These are phyloP conservation scores for Zygoascus biomembranicola DNA, from an alignment of 805 yeast species.

Conservation along the genomic window DNA sequence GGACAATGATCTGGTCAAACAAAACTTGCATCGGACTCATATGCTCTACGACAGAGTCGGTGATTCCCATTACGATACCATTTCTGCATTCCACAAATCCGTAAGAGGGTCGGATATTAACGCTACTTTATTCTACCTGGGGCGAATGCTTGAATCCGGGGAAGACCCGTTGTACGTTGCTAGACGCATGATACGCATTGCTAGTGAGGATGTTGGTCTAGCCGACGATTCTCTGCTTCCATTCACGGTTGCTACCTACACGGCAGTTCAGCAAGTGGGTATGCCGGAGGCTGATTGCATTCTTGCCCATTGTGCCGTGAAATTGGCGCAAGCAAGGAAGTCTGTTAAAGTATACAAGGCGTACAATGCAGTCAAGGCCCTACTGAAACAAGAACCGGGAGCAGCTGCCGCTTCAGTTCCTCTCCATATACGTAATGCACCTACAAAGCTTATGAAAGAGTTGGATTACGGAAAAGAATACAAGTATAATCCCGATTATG, in stretches of 20 bases:
- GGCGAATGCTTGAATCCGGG: constrained; percentile 85
- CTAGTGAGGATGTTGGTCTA: constrained; percentile 89
- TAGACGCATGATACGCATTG: constrained; percentile 86
- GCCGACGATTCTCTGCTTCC: constrained; percentile 79
- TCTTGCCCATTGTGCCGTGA: constrained; percentile 88
- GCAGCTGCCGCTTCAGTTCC: constrained; percentile 53
- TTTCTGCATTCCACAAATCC: constrained; percentile 91
- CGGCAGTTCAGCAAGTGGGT: constrained; percentile 83
- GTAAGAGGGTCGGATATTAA: constrained; percentile 84
- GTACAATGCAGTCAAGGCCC: constrained; percentile 55
- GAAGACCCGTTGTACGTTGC: constrained; percentile 89
- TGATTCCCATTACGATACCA: constrained; percentile 89
- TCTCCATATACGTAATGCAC: constrained; percentile 83
- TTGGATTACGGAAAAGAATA: constrained; percentile 78
- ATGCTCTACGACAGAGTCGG: constrained; percentile 78
- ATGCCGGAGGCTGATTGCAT: constrained; percentile 90
- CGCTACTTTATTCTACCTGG: constrained; percentile 82
- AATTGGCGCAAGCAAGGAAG: constrained; percentile 76
- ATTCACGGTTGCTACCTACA: constrained; percentile 76
- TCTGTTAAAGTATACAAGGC: constrained; percentile 82
- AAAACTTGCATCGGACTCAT: constrained; percentile 41
- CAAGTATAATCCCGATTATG: constrained; percentile 79
- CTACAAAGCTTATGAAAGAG: constrained; percentile 83
- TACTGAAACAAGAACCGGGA: constrained; percentile 49
- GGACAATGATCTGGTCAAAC: constrained; percentile 27